Conservation (phyloP, 2,329 filamentous ascomycete genomes). For the Sphaceloma murrayae region DNA sequence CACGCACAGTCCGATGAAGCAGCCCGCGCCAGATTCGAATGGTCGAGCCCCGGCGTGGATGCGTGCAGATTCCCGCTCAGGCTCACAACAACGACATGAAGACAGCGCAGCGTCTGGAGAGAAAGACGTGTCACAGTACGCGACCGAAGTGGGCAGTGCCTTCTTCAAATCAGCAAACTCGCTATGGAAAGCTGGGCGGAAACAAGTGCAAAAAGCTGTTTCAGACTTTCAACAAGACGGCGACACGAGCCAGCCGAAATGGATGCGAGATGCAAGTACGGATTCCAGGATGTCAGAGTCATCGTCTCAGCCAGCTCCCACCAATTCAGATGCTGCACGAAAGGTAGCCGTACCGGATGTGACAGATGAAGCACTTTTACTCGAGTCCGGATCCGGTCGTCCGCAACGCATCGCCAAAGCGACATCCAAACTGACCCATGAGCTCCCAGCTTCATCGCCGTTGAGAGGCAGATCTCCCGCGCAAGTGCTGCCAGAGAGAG, state of each 20-base stretch:
- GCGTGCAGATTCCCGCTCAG: slow-evolving; percentile 45
- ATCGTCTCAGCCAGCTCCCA: slow-evolving; percentile 25
- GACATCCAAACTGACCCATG: slow-evolving; percentile 19
- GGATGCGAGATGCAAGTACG: slow-evolving; percentile 68
- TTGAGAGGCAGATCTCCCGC: slow-evolving; percentile 24
- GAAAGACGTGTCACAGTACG: slow-evolving; percentile 68
- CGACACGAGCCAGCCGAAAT: slow-evolving; percentile 77
- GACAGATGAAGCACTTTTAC: slow-evolving; percentile 59
- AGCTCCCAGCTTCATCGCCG: slow-evolving; percentile 16
- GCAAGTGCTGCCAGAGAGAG: slow-evolving; percentile 30
- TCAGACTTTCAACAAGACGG: slow-evolving; percentile 71
- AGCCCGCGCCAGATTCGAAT: slow-evolving; percentile 8
- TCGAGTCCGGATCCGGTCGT: slow-evolving; percentile 58
- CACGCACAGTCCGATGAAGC: slow-evolving; percentile 19
- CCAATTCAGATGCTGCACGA: neutral
- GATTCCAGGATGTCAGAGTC: slow-evolving; percentile 23
- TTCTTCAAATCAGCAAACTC: slow-evolving; percentile 91
- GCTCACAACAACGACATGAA: slow-evolving; percentile 38
- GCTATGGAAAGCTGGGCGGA: slow-evolving; percentile 88
- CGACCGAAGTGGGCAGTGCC: slow-evolving; percentile 70
- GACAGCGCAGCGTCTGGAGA: slow-evolving; percentile 53
- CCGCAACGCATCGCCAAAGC: slow-evolving; percentile 32
- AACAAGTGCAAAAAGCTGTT: slow-evolving; percentile 84
- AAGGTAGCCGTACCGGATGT: slow-evolving; percentile 23
- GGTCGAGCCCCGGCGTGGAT: slow-evolving; percentile 49